Conservation (phyloP, 1,139 yeast species). For the Hyphopichia pseudoburtonii region DNA sequence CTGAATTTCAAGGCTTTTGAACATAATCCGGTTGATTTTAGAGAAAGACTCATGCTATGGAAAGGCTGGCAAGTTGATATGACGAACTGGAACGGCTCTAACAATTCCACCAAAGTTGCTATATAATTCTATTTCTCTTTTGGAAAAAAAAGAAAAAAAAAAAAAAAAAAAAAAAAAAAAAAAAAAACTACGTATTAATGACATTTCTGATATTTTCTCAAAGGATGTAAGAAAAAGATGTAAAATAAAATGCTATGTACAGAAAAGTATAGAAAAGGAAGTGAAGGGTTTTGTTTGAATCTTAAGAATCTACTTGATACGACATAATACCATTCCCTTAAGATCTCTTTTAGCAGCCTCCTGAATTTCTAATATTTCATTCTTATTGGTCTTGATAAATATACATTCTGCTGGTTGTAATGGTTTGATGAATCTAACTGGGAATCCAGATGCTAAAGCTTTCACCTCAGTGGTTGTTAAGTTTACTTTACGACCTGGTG, state of each 20-base stretch:
- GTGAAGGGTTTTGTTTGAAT: neutral
- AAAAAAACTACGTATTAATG: no score
- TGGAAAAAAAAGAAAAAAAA: no score
- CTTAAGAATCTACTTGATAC: conserved; percentile 59
- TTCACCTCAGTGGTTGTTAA: conserved; percentile 65
- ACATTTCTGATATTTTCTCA: neutral
- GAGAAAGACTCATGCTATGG: conserved; percentile 58
- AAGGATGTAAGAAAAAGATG: neutral
- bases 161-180: no score
- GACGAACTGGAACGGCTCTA: conserved; percentile 64
- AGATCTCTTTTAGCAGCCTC: conserved; percentile 79
- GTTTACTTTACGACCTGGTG: conserved; percentile 77
- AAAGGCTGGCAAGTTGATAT: conserved; percentile 85
- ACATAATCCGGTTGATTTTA: conserved; percentile 35
- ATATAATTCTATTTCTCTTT: neutral
- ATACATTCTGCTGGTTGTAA: conserved; percentile 89
- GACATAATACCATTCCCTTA: conserved; percentile 79
- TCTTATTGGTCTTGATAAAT: conserved; percentile 54
- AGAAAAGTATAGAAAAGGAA: no score
- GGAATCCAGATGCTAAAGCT: conserved; percentile 73
- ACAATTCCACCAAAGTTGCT: conserved; percentile 25
- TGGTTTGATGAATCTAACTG: conserved; percentile 74
- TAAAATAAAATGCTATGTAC: conserved; percentile 8
- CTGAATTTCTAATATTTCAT: conserved; percentile 68
- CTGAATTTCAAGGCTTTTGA: conserved; percentile 23